Base-by-base conservation (phyloP, 2,329 filamentous ascomycete genomes). In the Phaeosphaeria sp. region DNA sequence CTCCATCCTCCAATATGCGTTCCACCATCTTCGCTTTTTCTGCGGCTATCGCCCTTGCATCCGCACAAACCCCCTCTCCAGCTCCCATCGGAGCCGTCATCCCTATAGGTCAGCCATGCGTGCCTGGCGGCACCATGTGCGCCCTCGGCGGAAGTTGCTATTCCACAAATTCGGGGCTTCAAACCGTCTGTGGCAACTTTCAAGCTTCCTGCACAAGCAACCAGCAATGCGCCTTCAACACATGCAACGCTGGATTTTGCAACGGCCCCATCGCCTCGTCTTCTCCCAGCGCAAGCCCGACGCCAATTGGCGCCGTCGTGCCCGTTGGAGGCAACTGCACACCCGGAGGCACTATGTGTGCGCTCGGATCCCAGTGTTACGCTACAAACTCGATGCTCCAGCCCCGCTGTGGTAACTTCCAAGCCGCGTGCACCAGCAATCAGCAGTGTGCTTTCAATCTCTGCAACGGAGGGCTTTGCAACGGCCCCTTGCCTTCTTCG, bases 161-260 rank as follows among this genome's bases (percentile, higher is more conserved):
- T 25, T 60, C 66, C 6, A 46, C 33, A 5, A 67, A 67, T 56
- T 67, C 55, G 0, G 53, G 47, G 44, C 56, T 57, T 11, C 52
- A 57, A 20, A 21, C 61, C 10, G 22, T 54, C 3, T 68, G 64
- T 56, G 64, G 63, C 22, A 67, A 67, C 30, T 67, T 66, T 52
- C 60, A 68, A n/a, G 55, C 66, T 13, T 11, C 54, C 10, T 67
- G 66, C 56, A 64, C 54, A 1, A 63, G 48, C 43, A 51, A 67
- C 53, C 25, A 62, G 41, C 63, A 67, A 47, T 65, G 64, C 49
- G 63, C 64, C 6, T 68, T 59, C 56, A 68, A 68, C 55, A 63
- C 52, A 0, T 67, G 66, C 50, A 63, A 67, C 18, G 17, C 30
- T 1, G 64, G 64, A 11, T 46, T 66, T 33, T 68, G 66, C 55